A percentile compares a stretch with the other conserved stretches of the same genome.
Conservation (phyloP, 192 early-diverging fungal genomes). For the Gryganskiella cystojenkinii region DNA sequence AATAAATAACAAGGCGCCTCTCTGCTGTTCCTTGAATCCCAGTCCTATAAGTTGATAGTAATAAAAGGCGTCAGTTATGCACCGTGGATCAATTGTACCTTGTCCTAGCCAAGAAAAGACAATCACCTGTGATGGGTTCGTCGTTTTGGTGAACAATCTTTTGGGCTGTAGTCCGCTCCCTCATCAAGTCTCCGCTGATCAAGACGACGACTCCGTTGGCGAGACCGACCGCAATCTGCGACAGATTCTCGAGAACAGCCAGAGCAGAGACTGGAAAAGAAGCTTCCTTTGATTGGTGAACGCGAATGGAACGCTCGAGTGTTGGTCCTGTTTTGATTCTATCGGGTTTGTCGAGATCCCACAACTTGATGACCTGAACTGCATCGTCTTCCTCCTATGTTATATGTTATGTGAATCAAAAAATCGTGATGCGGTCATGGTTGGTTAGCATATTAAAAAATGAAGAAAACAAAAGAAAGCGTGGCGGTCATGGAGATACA, state of each 20-base stretch:
- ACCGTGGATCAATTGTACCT: background rate
- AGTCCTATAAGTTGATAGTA: constrained; percentile 60
- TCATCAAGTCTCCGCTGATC: constrained; percentile 83
- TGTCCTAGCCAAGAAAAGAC: constrained; percentile 46
- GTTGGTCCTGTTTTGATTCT: constrained; percentile 61
- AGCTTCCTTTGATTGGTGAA: constrained; percentile 71
- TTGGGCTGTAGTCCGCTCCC: constrained; percentile 80
- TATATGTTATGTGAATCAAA: no score
- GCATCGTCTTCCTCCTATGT: constrained; percentile 63
- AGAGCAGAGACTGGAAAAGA: constrained; percentile 80
- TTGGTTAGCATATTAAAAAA: background rate
- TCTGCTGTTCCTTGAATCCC: constrained; percentile 77
- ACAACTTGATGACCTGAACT: constrained; percentile 76
- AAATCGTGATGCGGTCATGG: no score
- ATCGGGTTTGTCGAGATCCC: constrained; percentile 81
- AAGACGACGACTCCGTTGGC: constrained; percentile 92
- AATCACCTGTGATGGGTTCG: constrained; percentile 85
- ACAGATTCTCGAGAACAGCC: constrained; percentile 79
- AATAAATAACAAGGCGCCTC: constrained; percentile 72
- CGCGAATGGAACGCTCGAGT: constrained; percentile 70
- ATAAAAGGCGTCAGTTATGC: background rate
- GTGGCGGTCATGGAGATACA: no score
- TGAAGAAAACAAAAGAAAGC: background rate
- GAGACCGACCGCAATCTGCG: constrained; percentile 92
- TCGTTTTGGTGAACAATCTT: constrained; percentile 86